A percentile compares a stretch with the other conserved stretches of the same genome.
These are phyloP conservation scores for Laguncularia racemosa DNA, from an alignment of 345 rosid genomes.

Conservation along the genomic window DNA sequence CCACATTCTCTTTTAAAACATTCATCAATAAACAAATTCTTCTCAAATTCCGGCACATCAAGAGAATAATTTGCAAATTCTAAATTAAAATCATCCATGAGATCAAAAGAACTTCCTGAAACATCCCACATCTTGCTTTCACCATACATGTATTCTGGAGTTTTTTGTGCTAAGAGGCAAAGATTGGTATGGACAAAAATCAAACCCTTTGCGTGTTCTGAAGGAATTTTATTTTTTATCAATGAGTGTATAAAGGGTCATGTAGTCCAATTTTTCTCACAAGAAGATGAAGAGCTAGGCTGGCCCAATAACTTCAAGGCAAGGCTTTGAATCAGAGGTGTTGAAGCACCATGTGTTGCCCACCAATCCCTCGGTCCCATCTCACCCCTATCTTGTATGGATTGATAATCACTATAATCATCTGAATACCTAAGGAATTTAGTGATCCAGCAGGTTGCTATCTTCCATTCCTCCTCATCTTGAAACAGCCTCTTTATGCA, in stretches of 20 bases:
- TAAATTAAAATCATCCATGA: background rate
- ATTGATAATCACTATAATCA: background rate
- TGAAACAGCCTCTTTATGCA: background rate
- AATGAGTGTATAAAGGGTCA: background rate
- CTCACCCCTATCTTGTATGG: background rate
- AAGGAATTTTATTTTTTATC: background rate
- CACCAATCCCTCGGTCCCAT: background rate
- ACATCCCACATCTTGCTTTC: conserved; percentile 6
- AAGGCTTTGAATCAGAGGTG: background rate
- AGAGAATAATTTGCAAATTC: conserved; percentile 5
- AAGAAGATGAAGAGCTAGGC: conserved; percentile 2
- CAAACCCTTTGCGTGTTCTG: background rate
- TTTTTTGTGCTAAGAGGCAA: background rate
- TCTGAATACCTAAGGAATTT: background rate
- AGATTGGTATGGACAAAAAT: conserved; percentile 2
- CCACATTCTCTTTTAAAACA: no score
- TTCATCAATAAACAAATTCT: no score
- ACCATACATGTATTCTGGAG: background rate
- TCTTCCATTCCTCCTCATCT: background rate
- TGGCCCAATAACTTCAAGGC: conserved; percentile 1
- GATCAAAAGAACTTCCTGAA: conserved; percentile 3
- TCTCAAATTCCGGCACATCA: conserved; percentile 3
- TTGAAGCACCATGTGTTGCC: background rate
- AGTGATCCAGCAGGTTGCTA: background rate
- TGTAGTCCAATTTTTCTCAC: conserved; percentile 9